A percentile compares a stretch with the other conserved stretches of the same genome.
phyloP scores from a whole-genome alignment of 176 grass and related monocot species.

The Puccinellia tenuiflora region DNA sequence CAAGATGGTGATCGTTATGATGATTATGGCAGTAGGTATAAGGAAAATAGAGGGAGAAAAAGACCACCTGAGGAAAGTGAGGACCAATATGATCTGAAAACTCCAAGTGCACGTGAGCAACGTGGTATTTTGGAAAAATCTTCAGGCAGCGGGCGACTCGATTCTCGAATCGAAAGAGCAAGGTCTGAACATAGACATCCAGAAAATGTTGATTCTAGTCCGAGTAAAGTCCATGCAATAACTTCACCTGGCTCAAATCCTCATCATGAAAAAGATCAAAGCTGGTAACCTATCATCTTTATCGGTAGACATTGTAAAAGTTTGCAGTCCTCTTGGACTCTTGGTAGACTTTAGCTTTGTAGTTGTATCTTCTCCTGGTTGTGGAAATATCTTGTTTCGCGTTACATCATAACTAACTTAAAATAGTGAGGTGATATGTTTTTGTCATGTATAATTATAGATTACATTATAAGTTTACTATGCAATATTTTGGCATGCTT shows the following conservation, averaged over 20 bases:
- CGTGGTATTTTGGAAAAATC: slow-evolving; percentile 58
- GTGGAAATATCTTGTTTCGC: neutral
- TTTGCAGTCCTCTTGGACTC: neutral
- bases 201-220: slow-evolving; percentile 75
- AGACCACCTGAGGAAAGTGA: slow-evolving; percentile 63
- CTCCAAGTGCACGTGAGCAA: slow-evolving; percentile 42
- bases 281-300: slow-evolving; percentile 54
- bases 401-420: slow-evolving; percentile 2
- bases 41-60: slow-evolving; percentile 68
- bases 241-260: slow-evolving; percentile 56
- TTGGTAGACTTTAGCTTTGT: neutral
- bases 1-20: slow-evolving; percentile 61
- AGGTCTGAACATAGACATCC: slow-evolving; percentile 48
- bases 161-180: slow-evolving; percentile 55
- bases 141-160: slow-evolving; percentile 43
- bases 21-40: slow-evolving; percentile 58
- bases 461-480: neutral
- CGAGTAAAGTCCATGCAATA: slow-evolving; percentile 54
- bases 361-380: slow-evolving; percentile 10
- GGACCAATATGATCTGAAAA: slow-evolving; percentile 45
- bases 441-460: neutral
- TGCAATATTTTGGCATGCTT: slow-evolving; percentile 2
- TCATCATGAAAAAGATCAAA: slow-evolving; percentile 77
- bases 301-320: neutral
- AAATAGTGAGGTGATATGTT: slow-evolving; percentile 5